Conservation (phyloP, 176 grass and related monocot genomes). For the Saccharum spontaneum region DNA sequence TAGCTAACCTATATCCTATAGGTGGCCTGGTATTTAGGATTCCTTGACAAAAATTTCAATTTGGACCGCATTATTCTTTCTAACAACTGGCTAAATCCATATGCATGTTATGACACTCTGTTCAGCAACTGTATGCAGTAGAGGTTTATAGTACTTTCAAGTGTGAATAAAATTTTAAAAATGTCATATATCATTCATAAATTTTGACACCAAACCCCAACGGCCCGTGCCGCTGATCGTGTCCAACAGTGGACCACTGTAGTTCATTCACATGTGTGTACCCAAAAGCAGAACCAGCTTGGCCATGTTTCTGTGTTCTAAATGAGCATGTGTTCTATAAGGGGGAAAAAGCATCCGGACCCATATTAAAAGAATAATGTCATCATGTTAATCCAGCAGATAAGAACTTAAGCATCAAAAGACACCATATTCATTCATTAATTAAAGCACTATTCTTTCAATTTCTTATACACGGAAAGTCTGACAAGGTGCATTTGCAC, state of each 20-base stretch:
- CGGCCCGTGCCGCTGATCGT: not conserved
- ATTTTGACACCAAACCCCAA: not conserved
- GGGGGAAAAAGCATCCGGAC: not conserved
- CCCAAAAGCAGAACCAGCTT: not conserved
- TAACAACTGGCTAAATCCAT: not conserved
- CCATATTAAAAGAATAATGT: not conserved
- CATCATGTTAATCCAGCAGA: not conserved
- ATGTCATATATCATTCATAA: not conserved
- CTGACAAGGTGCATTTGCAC: no score
- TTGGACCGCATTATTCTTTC: not conserved
- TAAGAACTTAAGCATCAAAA: no score
- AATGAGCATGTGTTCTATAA: not conserved
- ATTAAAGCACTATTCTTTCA: no score
- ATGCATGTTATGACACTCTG: not conserved
- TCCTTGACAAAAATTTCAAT: not conserved
- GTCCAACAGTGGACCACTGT: not conserved
- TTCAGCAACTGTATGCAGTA: not conserved
- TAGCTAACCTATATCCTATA: no score
- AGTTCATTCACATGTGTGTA: not conserved
- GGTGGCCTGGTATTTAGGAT: not conserved
- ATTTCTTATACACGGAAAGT: no score
- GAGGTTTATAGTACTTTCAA: not conserved
- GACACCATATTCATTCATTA: no score
- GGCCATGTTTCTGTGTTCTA: not conserved
- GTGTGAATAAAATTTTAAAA: not conserved